Conservation (phyloP, 768 basidiomycete genomes). For the Auricularia cornea region DNA sequence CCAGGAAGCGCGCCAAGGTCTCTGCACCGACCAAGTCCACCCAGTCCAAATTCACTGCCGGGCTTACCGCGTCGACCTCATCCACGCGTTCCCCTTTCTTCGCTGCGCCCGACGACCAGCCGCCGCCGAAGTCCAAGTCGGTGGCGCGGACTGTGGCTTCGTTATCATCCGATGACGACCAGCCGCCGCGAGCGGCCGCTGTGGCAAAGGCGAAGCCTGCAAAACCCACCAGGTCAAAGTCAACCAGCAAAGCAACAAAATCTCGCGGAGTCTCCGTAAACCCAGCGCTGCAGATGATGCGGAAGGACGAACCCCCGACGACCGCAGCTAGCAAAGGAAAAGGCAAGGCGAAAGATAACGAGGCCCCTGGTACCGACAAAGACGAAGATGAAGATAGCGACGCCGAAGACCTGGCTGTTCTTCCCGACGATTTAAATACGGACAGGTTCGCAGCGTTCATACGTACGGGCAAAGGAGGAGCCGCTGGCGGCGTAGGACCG, state of each 20-base stretch:
- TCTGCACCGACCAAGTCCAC: not conserved
- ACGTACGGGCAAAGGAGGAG: not conserved
- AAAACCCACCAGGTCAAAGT: not conserved
- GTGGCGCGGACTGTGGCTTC: not conserved
- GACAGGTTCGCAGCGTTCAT: not conserved
- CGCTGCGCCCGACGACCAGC: slow-evolving; percentile 17
- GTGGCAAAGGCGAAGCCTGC: not conserved
- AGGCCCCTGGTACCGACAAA: slow-evolving; percentile 14
- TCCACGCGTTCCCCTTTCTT: not conserved
- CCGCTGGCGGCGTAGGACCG: slow-evolving; percentile 45
- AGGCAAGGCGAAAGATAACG: slow-evolving; percentile 11
- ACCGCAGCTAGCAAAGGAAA: slow-evolving; percentile 5
- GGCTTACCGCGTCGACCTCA: not conserved
- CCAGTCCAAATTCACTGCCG: not conserved
- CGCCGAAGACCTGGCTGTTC: slow-evolving; percentile 8
- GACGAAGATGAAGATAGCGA: slow-evolving; percentile 18
- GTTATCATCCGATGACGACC: slow-evolving; percentile 4
- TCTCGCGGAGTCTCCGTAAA: not conserved
- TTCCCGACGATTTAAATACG: not conserved
- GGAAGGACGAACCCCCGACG: not conserved
- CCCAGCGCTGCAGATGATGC: too few relatives aligned
- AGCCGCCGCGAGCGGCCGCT: slow-evolving; percentile 13
- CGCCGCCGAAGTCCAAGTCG: slow-evolving; percentile 9
- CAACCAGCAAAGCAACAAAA: not conserved
- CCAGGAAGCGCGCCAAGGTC: slow-evolving; percentile 4